Evolutionary conservation across 139 green algal genomes (phyloP), one percentile per base, ranked within the genome.

Genomic region (Chlamydomonas incerta): DNA sequence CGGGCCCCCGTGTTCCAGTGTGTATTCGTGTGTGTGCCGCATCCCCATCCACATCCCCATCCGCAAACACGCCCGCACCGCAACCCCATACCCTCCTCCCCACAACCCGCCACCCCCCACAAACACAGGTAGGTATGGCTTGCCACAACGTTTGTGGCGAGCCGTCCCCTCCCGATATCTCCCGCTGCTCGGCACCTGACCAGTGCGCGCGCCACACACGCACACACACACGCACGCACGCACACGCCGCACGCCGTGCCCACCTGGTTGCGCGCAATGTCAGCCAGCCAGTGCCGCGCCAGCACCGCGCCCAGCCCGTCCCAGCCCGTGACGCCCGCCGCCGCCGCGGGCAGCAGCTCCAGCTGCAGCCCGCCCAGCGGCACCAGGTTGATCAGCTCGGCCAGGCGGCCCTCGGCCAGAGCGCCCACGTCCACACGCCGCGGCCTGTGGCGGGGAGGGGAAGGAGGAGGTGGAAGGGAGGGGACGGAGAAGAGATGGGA

Each of bases 321-420:
- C 91, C 90, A 96, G 34, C 93, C 94, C 23, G 60, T 4, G 50
- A 95, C 60, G 6, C 94, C 94, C 17, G 72, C 76, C 52, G 96
- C 87, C 58, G 66, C 41, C 74, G 95, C 73, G 11, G 72, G 75
- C 21, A 88, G 89, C 33, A 95, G 86, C 28, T 74, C 35, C 50
- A 97, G 74, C 63, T 90, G 88, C n/a, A 97, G 89, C 0, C 92
- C 93, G 11, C 92, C 93, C 92, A 93, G 95, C 35, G 93, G 93
- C 73, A 96, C 91, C 73, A 97, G 72, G 81, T 96, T 96, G 11
- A 96, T 66, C n/a, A 96, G 87, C 90, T 96, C 93, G 34, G 90
- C 26, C 33, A 94, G 73, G 26, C 74, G 87, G 20, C 94, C 93
- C 46, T 92, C 86, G 17, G 68, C 75, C 55, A 97, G 89, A 6